A percentile compares a stretch with the other conserved stretches of the same genome.
phyloP scores from a whole-genome alignment of 2,329 filamentous ascomycete species.

The Aspergillus sp. region DNA sequence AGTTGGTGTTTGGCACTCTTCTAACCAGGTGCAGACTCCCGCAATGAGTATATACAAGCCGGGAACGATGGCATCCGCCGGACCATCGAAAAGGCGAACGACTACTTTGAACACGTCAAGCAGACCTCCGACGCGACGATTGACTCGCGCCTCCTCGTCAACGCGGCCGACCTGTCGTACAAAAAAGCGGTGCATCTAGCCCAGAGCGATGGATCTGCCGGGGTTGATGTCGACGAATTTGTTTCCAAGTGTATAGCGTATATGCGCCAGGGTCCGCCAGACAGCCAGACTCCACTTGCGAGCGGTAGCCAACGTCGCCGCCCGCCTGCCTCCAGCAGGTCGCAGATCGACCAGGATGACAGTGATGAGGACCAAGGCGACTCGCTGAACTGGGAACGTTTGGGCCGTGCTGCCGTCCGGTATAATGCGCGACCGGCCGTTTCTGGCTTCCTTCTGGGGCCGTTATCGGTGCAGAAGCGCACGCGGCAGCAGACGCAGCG shows the following conservation, averaged over 20 bases:
- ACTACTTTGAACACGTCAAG: slow-evolving; percentile 58
- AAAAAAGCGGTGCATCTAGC: slow-evolving; percentile 68
- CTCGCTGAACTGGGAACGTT: slow-evolving; percentile 73
- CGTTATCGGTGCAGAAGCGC: slow-evolving; percentile 81
- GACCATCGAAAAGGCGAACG: slow-evolving; percentile 57
- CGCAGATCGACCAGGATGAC: slow-evolving; percentile 42
- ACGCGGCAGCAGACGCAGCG: slow-evolving; percentile 61
- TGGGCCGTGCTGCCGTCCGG: slow-evolving; percentile 68
- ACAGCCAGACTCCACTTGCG: slow-evolving; percentile 40
- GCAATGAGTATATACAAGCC: slow-evolving; percentile 59
- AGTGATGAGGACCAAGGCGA: slow-evolving; percentile 65
- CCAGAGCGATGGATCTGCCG: slow-evolving; percentile 61
- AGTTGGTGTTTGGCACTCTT: background rate
- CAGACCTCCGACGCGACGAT: slow-evolving; percentile 87
- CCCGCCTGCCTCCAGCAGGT: slow-evolving; percentile 26
- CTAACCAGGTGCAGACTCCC: slow-evolving; percentile 47
- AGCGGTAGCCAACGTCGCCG: slow-evolving; percentile 30
- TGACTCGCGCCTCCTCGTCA: slow-evolving; percentile 78
- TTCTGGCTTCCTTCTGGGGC: slow-evolving; percentile 77
- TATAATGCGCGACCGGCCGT: slow-evolving; percentile 64
- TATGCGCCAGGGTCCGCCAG: slow-evolving; percentile 61
- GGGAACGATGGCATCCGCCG: slow-evolving; percentile 57
- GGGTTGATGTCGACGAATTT: slow-evolving; percentile 84
- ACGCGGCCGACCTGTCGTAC: slow-evolving; percentile 67
- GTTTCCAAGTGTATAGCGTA: slow-evolving; percentile 81